Evolutionary conservation across 2,329 filamentous ascomycete species (phyloP).

Genomic region (Aureobasidium sp.): DNA sequence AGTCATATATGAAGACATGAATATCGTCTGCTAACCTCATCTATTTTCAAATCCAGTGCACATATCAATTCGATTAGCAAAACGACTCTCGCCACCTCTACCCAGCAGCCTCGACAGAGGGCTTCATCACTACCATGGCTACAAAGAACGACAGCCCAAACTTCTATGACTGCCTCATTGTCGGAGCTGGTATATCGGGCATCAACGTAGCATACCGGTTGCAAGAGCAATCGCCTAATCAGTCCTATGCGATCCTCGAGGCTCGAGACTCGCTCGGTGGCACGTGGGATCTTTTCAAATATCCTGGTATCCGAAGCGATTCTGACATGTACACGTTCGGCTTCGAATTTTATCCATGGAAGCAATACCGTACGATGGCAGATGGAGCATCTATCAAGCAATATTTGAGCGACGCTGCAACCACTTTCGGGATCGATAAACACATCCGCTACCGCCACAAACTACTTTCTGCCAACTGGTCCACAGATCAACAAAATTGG

Average conservation of each 20-base stretch:
- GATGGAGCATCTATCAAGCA: constrained; percentile 38
- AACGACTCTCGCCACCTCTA: neutral
- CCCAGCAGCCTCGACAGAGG: neutral
- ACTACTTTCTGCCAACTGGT: constrained; percentile 37
- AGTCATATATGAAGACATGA: neutral
- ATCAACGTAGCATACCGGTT: constrained; percentile 65
- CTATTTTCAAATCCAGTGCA: neutral
- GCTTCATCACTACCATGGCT: neutral
- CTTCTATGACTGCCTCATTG: constrained; percentile 47
- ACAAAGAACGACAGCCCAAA: neutral
- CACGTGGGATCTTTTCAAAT: constrained; percentile 73
- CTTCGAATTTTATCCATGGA: constrained; percentile 67
- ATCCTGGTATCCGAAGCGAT: constrained; percentile 53
- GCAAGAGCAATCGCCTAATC: constrained; percentile 41
- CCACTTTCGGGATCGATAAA: constrained; percentile 40
- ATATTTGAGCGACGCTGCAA: constrained; percentile 39
- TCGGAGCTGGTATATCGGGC: constrained; percentile 69
- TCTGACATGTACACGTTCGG: constrained; percentile 46
- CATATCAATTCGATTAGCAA: neutral
- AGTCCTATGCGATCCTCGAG: constrained; percentile 62
- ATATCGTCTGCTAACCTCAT: neutral
- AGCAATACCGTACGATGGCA: constrained; percentile 40
- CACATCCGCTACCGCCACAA: constrained; percentile 39
- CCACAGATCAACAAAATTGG: constrained; percentile 44
- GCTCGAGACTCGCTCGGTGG: constrained; percentile 60